A percentile compares a stretch with the other conserved stretches of the same genome.
Conservation (phyloP, 2,329 filamentous ascomycete genomes). For the Verticillium zaregamsianum region DNA sequence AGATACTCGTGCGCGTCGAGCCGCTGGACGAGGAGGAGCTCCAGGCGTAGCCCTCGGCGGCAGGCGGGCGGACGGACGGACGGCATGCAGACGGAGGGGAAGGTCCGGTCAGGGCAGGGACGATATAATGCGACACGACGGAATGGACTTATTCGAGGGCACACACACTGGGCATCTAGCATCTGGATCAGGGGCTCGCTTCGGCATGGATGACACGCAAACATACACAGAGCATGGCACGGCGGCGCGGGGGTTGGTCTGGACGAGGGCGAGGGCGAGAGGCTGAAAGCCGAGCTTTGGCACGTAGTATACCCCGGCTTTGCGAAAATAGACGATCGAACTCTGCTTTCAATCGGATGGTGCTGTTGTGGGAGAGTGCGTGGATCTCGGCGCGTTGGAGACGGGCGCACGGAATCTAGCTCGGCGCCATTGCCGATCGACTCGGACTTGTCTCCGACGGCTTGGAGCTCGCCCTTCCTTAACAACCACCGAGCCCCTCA, state of each 20-base stretch:
- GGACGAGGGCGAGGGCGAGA: not conserved
- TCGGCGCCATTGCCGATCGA: not conserved
- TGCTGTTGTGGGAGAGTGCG: no score
- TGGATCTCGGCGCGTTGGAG: no score
- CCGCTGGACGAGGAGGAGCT: conserved; percentile 71
- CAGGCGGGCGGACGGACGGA: not conserved
- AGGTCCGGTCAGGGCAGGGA: conserved; percentile 18
- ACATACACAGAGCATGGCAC: not conserved
- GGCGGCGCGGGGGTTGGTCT: not conserved
- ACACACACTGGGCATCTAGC: not conserved
- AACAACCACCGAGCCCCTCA: not conserved
- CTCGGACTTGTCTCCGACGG: not conserved
- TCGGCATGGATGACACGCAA: not conserved
- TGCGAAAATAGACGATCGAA: not conserved
- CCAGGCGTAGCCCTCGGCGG: not conserved
- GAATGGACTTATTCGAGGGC: not conserved
- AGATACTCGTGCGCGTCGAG: conserved; percentile 88
- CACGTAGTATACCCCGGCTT: not conserved
- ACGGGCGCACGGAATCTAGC: no score
- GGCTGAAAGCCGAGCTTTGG: not conserved
- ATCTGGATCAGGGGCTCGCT: not conserved
- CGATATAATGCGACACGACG: not conserved
- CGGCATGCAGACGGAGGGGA: conserved; percentile 44
- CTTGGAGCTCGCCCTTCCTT: not conserved
- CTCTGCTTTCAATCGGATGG: not conserved